Conservation (phyloP, 768 basidiomycete genomes). For the Leccinum variicolor region DNA sequence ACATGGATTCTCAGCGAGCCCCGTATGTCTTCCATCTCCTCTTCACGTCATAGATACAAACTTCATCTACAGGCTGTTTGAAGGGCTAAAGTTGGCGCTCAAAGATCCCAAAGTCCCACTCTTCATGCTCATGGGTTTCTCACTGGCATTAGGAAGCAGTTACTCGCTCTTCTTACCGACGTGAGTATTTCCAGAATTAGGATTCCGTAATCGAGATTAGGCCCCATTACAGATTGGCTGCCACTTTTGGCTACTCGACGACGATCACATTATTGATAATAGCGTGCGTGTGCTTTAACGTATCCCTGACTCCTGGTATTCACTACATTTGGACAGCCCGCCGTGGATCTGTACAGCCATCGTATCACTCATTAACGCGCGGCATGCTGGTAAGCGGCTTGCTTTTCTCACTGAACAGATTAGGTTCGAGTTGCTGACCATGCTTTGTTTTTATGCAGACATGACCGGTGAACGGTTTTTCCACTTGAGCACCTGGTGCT, state of each 20-base stretch:
- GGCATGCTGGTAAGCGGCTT: conserved; percentile 39
- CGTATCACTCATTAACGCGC: conserved; percentile 34
- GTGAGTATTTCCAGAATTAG: no score
- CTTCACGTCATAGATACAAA: not conserved
- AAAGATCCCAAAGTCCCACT: conserved; percentile 18
- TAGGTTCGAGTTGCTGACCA: not conserved
- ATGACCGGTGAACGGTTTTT: conserved; percentile 63
- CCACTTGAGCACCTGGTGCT: conserved; percentile 56
- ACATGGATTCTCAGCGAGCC: conserved; percentile 51
- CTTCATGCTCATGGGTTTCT: conserved; percentile 52
- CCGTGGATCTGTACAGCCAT: conserved; percentile 53
- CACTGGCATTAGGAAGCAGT: conserved; percentile 53
- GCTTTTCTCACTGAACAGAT: not conserved
- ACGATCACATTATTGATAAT: conserved; percentile 56
- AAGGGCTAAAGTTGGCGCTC: no score
- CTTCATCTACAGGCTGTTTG: conserved; percentile 11
- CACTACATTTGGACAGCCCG: no score
- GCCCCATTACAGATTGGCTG: conserved; percentile 46
- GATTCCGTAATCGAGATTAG: no score
- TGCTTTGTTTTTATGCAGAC: conserved; percentile 35
- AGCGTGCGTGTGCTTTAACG: conserved; percentile 42
- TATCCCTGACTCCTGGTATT: not conserved
- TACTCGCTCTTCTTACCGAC: conserved; percentile 56
- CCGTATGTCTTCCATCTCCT: conserved; percentile 42
- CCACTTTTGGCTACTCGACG: conserved; percentile 31